Evolutionary conservation across 768 basidiomycete genomes (phyloP).

Genomic region (Inosperma sp.): DNA sequence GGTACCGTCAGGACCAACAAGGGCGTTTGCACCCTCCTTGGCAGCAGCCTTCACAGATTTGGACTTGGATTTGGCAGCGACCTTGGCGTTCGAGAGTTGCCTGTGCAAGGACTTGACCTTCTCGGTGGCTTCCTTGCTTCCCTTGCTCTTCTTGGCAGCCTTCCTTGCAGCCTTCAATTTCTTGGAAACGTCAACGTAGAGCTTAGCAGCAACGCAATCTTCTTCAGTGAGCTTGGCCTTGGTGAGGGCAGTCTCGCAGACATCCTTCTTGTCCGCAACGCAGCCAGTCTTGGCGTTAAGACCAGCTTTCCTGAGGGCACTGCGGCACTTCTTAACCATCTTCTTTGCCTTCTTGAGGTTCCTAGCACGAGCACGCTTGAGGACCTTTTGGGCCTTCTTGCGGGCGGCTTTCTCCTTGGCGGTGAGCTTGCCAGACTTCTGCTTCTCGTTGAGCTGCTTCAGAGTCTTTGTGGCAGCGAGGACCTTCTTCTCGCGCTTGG

Average conservation of each 20-base stretch:
- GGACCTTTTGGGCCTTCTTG: neutral
- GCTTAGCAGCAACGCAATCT: neutral
- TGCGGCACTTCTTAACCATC: neutral
- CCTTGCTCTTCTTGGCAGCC: slow-evolving; percentile 2
- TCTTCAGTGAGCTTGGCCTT: neutral
- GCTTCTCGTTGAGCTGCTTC: too few relatives aligned
- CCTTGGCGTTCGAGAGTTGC: too few relatives aligned
- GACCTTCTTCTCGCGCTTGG: slow-evolving; percentile 11
- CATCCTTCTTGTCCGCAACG: neutral
- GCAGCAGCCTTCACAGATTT: slow-evolving; percentile 10
- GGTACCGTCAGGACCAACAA: slow-evolving; percentile 20
- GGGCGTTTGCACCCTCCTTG: slow-evolving; percentile 14
- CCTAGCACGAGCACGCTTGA: neutral
- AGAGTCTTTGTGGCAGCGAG: slow-evolving; percentile 16
- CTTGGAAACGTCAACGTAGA: neutral
- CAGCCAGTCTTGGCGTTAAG: neutral
- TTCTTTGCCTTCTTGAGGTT: neutral
- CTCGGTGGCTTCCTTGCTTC: slow-evolving; percentile 15
- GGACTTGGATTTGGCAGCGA: neutral
- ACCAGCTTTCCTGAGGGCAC: neutral
- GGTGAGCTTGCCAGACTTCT: too few relatives aligned
- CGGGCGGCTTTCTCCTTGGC: neutral
- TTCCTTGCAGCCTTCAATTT: neutral
- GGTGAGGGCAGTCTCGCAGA: neutral
- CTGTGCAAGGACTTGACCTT: slow-evolving; percentile 11